Percentiles rank a stretch among this genome's conserved stretches.
These are phyloP conservation scores for Apiotrichum veenhuisii DNA, from an alignment of 1,284 basidiomycete genomes.

Conservation along the genomic window DNA sequence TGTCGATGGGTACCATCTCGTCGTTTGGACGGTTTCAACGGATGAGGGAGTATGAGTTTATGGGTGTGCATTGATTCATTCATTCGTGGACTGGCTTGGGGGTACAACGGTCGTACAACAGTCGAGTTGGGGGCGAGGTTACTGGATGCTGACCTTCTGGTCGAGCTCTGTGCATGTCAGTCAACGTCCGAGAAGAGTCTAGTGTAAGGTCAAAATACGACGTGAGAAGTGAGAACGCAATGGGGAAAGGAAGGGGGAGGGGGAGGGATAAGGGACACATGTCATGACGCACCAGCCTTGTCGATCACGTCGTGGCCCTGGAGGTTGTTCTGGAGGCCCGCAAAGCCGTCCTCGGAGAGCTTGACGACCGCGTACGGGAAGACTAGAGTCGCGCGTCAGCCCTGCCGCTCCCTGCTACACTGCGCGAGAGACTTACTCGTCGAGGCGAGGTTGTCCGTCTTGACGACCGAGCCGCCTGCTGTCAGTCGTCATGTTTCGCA, in stretches of 20 bases:
- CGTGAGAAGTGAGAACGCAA: no score
- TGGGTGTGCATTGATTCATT: not conserved
- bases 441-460: constrained; percentile 36
- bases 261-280: no score
- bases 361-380: constrained; percentile 36
- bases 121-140: not conserved
- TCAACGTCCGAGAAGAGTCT: not conserved
- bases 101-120: not conserved
- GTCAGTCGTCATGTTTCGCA: not conserved
- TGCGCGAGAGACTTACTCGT: constrained; percentile 28
- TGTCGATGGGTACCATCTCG: no score
- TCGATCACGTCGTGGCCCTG: constrained; percentile 31
- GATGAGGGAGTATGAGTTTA: not conserved
- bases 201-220: no score
- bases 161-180: constrained; percentile 26
- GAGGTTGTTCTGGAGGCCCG: constrained; percentile 24
- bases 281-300: constrained; percentile 40
- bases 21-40: no score
- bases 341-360: constrained; percentile 29
- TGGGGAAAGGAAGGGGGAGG: no score
- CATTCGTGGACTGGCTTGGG: not conserved
- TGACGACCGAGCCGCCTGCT: constrained; percentile 31
- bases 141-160: constrained; percentile 15
- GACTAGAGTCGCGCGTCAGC: constrained; percentile 24
- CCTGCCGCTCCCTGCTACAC: not conserved